A percentile compares a stretch with the other conserved stretches of the same genome.
phyloP scores from a whole-genome alignment of 1,284 basidiomycete species.

The Sphagnurus paluster region DNA sequence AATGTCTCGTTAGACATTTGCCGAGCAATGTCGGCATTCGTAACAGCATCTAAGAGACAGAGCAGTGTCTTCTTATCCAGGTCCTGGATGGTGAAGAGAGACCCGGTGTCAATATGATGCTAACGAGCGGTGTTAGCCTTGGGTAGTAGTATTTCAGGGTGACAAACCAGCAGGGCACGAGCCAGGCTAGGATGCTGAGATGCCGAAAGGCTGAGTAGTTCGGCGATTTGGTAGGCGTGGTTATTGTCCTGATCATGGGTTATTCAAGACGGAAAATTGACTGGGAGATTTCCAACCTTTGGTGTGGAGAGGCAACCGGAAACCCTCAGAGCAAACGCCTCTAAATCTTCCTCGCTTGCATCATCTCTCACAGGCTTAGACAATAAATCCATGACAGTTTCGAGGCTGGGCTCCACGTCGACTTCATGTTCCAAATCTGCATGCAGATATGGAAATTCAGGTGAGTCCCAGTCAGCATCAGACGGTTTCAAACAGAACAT shows the following conservation, averaged over 20 bases:
- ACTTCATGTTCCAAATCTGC: constrained; percentile 40
- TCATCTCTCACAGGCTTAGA: constrained; percentile 60
- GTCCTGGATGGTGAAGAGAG: constrained; percentile 52
- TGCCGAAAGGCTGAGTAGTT: constrained; percentile 58
- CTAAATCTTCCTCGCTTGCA: constrained; percentile 43
- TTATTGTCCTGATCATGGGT: constrained; percentile 41
- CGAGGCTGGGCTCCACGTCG: constrained; percentile 51
- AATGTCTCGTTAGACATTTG: constrained; percentile 41
- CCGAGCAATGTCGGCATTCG: constrained; percentile 63
- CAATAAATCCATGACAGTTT: constrained; percentile 49
- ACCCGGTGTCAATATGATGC: constrained; percentile 54
- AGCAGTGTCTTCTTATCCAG: constrained; percentile 57
- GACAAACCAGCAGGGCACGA: constrained; percentile 37
- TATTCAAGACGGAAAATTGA: not conserved
- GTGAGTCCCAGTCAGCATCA: constrained; percentile 74
- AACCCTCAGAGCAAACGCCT: constrained; percentile 53
- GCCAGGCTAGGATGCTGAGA: constrained; percentile 64
- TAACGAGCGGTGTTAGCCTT: constrained; percentile 24
- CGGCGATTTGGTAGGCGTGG: constrained; percentile 59
- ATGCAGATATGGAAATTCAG: constrained; percentile 69
- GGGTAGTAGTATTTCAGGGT: not conserved
- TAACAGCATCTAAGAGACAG: constrained; percentile 57
- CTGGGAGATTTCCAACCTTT: constrained; percentile 39
- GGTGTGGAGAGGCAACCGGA: constrained; percentile 46
- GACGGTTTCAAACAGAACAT: constrained; percentile 76